Evolutionary conservation across 2,329 filamentous ascomycete genomes (phyloP).

Genomic region (Botrytis fragariae): DNA sequence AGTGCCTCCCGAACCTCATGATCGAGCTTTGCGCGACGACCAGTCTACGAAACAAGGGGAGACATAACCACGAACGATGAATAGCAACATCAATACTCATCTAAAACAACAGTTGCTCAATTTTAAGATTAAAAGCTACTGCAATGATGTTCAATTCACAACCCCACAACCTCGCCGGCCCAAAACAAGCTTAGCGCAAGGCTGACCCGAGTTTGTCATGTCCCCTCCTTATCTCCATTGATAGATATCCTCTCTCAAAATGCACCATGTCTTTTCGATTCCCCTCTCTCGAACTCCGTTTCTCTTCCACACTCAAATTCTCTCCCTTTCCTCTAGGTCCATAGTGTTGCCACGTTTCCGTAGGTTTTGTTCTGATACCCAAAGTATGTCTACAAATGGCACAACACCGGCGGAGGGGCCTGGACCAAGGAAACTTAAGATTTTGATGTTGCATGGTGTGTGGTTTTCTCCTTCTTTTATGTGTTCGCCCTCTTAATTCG

Average conservation of each 20-base stretch:
- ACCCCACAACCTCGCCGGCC: slow-evolving; percentile 1
- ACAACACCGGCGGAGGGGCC: background rate
- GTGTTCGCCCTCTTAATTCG: background rate
- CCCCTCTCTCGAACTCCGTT: background rate
- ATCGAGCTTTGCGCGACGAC: background rate
- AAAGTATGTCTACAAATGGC: slow-evolving; percentile 2
- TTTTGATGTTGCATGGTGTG: slow-evolving; percentile 74
- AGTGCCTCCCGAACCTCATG: no score
- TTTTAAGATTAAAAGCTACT: background rate
- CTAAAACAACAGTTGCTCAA: background rate
- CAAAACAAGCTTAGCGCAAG: slow-evolving; percentile 4
- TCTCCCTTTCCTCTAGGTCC: background rate
- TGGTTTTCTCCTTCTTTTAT: slow-evolving; percentile 3
- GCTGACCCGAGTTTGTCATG: slow-evolving; percentile 11
- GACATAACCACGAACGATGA: background rate
- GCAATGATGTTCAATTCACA: background rate
- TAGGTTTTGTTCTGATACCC: background rate
- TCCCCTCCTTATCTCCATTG: slow-evolving; percentile 8
- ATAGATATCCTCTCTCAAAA: background rate
- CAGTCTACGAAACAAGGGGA: background rate
- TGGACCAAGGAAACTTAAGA: slow-evolving; percentile 48
- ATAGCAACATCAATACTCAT: background rate
- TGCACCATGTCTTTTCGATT: slow-evolving; percentile 5
- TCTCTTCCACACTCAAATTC: background rate
- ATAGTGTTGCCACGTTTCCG: background rate